Evolutionary conservation across 148 eudicot genomes (phyloP).

Genomic region (Persicaria tinctoria): DNA sequence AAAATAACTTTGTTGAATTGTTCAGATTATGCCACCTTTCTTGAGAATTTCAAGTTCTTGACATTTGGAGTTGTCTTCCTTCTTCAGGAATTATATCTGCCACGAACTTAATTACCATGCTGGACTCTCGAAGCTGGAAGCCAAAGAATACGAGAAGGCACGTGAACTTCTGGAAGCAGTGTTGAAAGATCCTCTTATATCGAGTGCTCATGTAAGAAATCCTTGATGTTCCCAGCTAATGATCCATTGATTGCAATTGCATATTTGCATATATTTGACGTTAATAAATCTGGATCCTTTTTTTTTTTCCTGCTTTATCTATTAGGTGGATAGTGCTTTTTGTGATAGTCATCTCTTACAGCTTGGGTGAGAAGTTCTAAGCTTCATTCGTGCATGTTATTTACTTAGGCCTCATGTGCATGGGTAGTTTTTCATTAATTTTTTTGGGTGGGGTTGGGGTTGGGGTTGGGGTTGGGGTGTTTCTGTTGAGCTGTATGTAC

Average conservation of each 20-base stretch:
- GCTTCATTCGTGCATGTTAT: neutral
- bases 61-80: conserved; percentile 4
- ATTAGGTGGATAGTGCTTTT: conserved; percentile 58
- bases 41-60: too few species aligned
- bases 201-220: conserved; percentile 56
- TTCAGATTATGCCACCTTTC: too few species aligned
- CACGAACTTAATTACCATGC: conserved; percentile 95
- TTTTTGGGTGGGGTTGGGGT: too few species aligned
- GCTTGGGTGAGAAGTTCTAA: conserved; percentile 49
- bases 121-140: conserved; percentile 77
- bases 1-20: too few species aligned
- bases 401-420: neutral
- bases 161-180: conserved; percentile 77
- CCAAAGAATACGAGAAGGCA: conserved; percentile 81
- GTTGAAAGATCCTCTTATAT: conserved; percentile 72
- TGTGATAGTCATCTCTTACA: conserved; percentile 90
- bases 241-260: neutral
- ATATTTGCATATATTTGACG: neutral
- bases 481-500: too few species aligned
- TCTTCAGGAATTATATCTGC: conserved; percentile 81
- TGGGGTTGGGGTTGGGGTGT: too few species aligned
- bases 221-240: neutral
- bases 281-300: neutral
- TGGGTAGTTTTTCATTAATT: too few species aligned
- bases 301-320: conserved; percentile 17